A percentile compares a stretch with the other conserved stretches of the same genome.
Conservation (phyloP, 176 grass and related monocot species). For the Eleusine indica region DNA sequence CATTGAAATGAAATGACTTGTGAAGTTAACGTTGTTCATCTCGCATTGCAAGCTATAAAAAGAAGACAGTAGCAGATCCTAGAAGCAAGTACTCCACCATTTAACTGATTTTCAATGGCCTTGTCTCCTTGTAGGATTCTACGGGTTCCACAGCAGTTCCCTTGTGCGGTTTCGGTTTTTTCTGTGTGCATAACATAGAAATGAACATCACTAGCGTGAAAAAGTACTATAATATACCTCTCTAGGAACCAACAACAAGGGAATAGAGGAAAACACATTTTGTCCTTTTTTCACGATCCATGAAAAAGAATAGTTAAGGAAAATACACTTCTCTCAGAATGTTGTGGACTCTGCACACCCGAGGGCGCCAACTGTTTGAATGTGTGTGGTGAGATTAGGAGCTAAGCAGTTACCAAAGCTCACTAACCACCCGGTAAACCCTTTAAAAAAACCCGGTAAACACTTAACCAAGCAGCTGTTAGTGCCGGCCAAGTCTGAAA, state of each 20-base stretch:
- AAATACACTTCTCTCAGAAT: background rate
- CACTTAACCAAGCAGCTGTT: conserved; percentile 24
- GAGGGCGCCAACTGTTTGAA: background rate
- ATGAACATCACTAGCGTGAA: background rate
- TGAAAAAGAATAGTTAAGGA: background rate
- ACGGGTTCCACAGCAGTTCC: background rate
- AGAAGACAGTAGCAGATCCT: background rate
- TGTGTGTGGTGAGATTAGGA: background rate
- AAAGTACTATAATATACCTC: background rate
- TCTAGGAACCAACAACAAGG: conserved; percentile 11
- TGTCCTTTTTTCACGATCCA: background rate
- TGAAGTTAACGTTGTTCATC: background rate
- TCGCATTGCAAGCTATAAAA: background rate
- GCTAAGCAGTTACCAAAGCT: background rate
- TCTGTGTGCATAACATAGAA: conserved; percentile 29
- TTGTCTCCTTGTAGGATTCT: conserved; percentile 31
- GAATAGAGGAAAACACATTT: background rate
- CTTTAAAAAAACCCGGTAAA: background rate
- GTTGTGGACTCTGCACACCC: background rate
- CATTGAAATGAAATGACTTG: background rate
- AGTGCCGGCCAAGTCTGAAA: conserved; percentile 36
- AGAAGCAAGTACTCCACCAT: background rate
- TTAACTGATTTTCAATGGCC: background rate
- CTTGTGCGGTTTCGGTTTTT: conserved; percentile 38
- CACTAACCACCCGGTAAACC: background rate